Evolutionary conservation across 495 filamentous ascomycete species (phyloP).

Genomic region (Antarctomyces pellizariae): DNA sequence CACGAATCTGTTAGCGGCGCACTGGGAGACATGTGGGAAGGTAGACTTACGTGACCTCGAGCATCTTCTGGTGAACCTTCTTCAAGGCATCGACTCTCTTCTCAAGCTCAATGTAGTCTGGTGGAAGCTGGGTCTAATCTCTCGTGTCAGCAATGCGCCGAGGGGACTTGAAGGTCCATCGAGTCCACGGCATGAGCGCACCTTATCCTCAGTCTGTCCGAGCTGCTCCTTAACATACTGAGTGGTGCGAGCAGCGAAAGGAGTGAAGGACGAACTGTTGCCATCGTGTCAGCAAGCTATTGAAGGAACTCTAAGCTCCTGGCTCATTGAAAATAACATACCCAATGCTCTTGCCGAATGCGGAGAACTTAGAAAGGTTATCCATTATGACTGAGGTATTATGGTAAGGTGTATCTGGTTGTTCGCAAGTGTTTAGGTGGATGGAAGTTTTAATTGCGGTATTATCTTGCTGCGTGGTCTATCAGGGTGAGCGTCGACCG

Average conservation of each 20-base stretch:
- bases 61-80: slow-evolving; percentile 87
- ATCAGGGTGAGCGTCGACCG: too few relatives aligned
- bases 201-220: slow-evolving; percentile 87
- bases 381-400: too few relatives aligned
- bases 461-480: too few relatives aligned
- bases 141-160: too few relatives aligned
- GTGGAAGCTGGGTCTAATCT: slow-evolving; percentile 87
- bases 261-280: slow-evolving; percentile 46
- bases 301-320: slow-evolving; percentile 5
- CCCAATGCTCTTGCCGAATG: slow-evolving; percentile 48
- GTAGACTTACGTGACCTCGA: slow-evolving; percentile 74
- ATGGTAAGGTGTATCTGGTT: too few relatives aligned
- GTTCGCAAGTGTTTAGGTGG: too few relatives aligned
- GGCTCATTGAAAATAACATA: slow-evolving; percentile 15
- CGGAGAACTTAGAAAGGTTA: slow-evolving; percentile 19
- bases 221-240: slow-evolving; percentile 95
- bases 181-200: slow-evolving; percentile 12
- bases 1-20: slow-evolving; percentile 6
- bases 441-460: too few relatives aligned
- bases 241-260: slow-evolving; percentile 80
- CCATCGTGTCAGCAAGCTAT: slow-evolving; percentile 6
- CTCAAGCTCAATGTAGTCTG: slow-evolving; percentile 96
- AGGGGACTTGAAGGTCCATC: slow-evolving; percentile 2
- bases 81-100: slow-evolving; percentile 96
- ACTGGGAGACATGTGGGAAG: not conserved